Evolutionary conservation across 257 asterid genomes (phyloP).

Genomic region (Solanum ahanhuiri): DNA sequence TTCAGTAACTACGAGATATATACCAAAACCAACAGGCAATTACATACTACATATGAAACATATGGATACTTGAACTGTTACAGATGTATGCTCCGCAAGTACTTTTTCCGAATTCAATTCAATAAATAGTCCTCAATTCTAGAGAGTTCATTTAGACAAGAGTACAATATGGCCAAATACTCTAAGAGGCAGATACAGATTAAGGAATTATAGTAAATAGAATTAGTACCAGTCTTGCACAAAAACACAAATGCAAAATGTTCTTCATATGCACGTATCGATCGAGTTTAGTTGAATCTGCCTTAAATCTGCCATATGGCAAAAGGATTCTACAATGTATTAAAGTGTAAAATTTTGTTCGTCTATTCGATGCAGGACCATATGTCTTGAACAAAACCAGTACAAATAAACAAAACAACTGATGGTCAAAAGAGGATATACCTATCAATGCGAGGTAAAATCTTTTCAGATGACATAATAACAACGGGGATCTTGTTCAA

Average conservation of each 20-base stretch:
- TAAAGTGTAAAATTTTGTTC: neutral
- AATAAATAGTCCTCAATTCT: neutral
- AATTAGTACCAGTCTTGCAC: neutral
- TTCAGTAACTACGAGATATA: neutral
- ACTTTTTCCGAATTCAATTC: too few species aligned
- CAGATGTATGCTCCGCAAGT: neutral
- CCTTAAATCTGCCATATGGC: neutral
- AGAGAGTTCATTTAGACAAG: neutral
- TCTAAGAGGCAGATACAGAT: too few species aligned
- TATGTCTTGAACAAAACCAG: neutral
- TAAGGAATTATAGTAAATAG: too few species aligned
- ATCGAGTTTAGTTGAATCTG: too few species aligned
- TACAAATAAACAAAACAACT: neutral
- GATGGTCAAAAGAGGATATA: conserved; percentile 8
- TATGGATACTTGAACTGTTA: neutral
- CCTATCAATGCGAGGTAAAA: conserved; percentile 72
- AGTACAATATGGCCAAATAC: too few species aligned
- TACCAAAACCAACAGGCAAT: too few species aligned
- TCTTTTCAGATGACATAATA: conserved; percentile 81
- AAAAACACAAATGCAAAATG: neutral
- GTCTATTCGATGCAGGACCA: neutral
- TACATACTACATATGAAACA: neutral
- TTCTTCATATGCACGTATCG: neutral
- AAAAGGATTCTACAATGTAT: neutral
- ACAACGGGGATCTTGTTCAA: conserved; percentile 74